A percentile compares a stretch with the other conserved stretches of the same genome.
Conservation (phyloP, 2,329 filamentous ascomycete genomes). For the Didymella pomorum region DNA sequence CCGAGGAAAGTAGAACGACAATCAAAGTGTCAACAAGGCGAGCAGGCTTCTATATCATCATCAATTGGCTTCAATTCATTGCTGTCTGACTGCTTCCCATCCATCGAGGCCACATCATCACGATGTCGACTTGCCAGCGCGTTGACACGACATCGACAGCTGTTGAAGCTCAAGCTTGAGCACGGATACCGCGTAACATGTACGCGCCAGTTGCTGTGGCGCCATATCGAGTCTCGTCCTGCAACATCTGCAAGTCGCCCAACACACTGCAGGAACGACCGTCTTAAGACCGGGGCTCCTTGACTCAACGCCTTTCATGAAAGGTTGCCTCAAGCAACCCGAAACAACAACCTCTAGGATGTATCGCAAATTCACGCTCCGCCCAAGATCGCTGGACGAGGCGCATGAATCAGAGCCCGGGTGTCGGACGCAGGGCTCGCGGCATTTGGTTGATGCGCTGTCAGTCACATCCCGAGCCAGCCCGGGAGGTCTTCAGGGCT, state of each 20-base stretch:
- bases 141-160: conserved; percentile 15
- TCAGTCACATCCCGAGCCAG: conserved; percentile 4
- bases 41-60: conserved; percentile 7
- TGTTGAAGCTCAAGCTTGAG: conserved; percentile 23
- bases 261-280: conserved; percentile 16
- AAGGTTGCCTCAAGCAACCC: conserved; percentile 14
- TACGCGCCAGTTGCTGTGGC: conserved; percentile 19
- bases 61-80: conserved; percentile 1
- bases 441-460: conserved; percentile 20
- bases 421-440: conserved; percentile 11
- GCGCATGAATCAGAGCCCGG: conserved; percentile 14
- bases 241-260: conserved; percentile 8
- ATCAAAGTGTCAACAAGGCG: background rate
- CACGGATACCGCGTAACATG: conserved; percentile 12
- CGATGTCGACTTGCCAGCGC: conserved; percentile 12
- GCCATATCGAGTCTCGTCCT: conserved; percentile 5
- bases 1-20: conserved; percentile 12
- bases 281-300: conserved; percentile 14
- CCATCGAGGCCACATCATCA: background rate
- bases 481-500: background rate
- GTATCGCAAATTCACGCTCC: background rate
- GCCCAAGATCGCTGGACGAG: conserved; percentile 12
- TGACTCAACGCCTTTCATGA: background rate
- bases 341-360: conserved; percentile 9
- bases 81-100: background rate